Conservation (phyloP, 768 basidiomycete genomes). For the Lentinula detonsa region DNA sequence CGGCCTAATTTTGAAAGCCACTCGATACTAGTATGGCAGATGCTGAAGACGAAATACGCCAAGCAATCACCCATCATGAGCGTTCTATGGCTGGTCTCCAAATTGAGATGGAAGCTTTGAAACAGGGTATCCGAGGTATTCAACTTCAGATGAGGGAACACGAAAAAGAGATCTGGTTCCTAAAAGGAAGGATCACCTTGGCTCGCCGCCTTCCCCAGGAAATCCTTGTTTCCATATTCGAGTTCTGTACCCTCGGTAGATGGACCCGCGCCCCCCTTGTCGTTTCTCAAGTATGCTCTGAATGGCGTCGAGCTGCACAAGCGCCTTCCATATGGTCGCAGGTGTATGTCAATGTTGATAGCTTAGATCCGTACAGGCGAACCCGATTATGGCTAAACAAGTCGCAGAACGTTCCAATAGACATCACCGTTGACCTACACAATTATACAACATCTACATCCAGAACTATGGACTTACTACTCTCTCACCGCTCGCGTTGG, state of each 20-base stretch:
- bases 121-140: slow-evolving; percentile 32
- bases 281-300: slow-evolving; percentile 52
- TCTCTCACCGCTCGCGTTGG: slow-evolving; percentile 37
- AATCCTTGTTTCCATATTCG: slow-evolving; percentile 48
- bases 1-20: not conserved
- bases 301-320: slow-evolving; percentile 49
- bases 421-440: slow-evolving; percentile 35
- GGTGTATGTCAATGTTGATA: slow-evolving; percentile 44
- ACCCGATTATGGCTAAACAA: slow-evolving; percentile 47
- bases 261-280: slow-evolving; percentile 51
- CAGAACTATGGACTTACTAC: slow-evolving; percentile 34
- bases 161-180: slow-evolving; percentile 34
- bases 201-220: slow-evolving; percentile 53
- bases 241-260: slow-evolving; percentile 40
- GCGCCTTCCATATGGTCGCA: slow-evolving; percentile 52
- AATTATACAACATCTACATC: slow-evolving; percentile 22
- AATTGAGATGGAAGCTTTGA: slow-evolving; percentile 33
- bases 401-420: slow-evolving; percentile 35
- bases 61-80: slow-evolving; percentile 26
- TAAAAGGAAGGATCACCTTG: slow-evolving; percentile 43
- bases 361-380: slow-evolving; percentile 31
- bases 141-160: slow-evolving; percentile 37
- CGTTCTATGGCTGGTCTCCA: slow-evolving; percentile 34
- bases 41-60: not conserved
- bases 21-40: not conserved